Evolutionary conservation across 2,329 filamentous ascomycete species (phyloP), one percentile per base, ranked within the genome.

Genomic region (Fusarium sp.): DNA sequence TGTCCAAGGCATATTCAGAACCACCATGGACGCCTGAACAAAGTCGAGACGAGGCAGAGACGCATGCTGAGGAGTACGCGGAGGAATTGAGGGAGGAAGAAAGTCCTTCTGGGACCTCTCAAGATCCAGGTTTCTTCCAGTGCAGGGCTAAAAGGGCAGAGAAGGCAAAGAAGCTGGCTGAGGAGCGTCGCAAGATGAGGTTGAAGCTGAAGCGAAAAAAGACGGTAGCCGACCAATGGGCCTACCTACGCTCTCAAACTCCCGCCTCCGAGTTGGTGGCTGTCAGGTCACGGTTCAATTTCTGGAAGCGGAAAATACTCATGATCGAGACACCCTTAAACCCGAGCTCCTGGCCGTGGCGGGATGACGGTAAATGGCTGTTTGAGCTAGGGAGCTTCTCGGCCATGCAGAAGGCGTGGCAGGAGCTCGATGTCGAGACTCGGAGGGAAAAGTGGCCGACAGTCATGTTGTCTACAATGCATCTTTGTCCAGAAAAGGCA

Each of bases 381-480:
- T 79, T 81, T n/a, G 73, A 80, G 33, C 68, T 80, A 13, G 76
- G 81, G 5, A 75, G 64, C 27, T 62, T 79, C 11, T 72, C 80
- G 1, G 70, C 70, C 8, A 84, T 86, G 81, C 77, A 74, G 24
- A 73, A 69, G 13, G 78, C 79, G 1, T 86, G 85, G 83, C 64
- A 77, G 14, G 59, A 60, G 10, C 61, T 83, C 6, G 75, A 82
- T 4, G 10, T 66, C 2, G 71, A 80, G 27, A 64, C 68, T 56
- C 79, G 82, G 31, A 69, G 69, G 31, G 43, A 69, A 13, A 71
- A 71, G 31, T 85, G 83, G 84, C 80, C 80, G 6, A 58, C 66
- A 6, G 59, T 80, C 20, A 83, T 86, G 79, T 68, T 85, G 7
- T 82, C 82, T 2, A 80, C 83, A 1, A 64, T 86, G 39, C 74